Percentiles rank a stretch among this genome's conserved stretches.
phyloP scores from a whole-genome alignment of 257 asterid genomes.

The Buddleja alternifolia region DNA sequence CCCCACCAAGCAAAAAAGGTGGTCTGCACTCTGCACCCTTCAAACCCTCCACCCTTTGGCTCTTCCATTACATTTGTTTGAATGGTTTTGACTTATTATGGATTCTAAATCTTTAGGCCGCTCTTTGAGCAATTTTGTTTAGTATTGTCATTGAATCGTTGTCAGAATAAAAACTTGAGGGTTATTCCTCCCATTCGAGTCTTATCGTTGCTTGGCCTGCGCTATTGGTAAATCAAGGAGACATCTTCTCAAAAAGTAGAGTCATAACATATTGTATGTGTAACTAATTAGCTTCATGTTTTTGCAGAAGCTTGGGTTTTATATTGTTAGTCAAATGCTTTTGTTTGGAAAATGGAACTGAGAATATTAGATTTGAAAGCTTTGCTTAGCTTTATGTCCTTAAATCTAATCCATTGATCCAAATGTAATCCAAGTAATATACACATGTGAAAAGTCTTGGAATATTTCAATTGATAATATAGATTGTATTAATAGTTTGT shows the following conservation, averaged over 20 bases:
- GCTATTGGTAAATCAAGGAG: neutral
- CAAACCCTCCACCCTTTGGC: neutral
- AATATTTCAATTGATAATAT: neutral
- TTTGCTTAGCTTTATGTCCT: neutral
- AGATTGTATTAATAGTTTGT: constrained; percentile 3
- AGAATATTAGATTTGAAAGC: neutral
- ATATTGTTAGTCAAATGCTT: neutral
- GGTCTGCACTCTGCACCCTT: no score
- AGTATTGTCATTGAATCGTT: neutral
- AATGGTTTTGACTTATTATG: neutral
- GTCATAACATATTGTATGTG: neutral
- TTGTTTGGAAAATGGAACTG: neutral
- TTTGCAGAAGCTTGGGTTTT: neutral
- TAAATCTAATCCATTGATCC: neutral
- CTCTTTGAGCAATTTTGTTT: neutral
- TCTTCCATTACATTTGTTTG: neutral
- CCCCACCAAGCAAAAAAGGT: neutral
- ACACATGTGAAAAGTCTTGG: neutral
- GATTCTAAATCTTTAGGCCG: neutral
- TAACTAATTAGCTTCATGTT: no score
- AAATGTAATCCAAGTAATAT: constrained; percentile 6
- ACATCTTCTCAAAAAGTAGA: neutral
- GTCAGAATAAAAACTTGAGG: neutral
- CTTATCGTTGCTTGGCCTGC: neutral
- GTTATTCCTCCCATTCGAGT: neutral